Percentiles rank a stretch among this genome's conserved stretches.
Conservation (phyloP, 2,329 filamentous ascomycete genomes). For the Fusarium sp. region DNA sequence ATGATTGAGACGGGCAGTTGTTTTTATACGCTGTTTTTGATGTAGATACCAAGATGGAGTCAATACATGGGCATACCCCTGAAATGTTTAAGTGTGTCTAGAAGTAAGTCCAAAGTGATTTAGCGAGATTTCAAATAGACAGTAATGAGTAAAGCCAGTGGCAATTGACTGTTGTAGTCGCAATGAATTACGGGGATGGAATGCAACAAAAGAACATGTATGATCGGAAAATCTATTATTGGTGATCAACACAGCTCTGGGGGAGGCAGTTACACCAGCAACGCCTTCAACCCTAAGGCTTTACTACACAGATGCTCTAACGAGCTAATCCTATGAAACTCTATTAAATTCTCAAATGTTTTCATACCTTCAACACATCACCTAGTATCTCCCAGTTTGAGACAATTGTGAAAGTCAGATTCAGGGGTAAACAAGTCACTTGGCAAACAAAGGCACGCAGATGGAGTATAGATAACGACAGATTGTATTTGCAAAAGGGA, state of each 20-base stretch:
- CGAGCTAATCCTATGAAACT: background rate
- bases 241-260: background rate
- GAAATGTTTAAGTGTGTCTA: background rate
- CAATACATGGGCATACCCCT: background rate
- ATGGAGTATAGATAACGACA: conserved; percentile 29
- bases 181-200: too few species aligned
- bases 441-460: background rate
- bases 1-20: background rate
- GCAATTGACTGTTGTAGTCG: too few species aligned
- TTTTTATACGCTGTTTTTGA: background rate
- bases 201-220: background rate
- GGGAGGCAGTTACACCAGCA: background rate
- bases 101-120: background rate
- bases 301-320: background rate
- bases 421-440: background rate
- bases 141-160: too few species aligned
- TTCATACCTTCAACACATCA: background rate
- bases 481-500: conserved; percentile 22
- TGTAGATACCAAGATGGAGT: conserved; percentile 5
- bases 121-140: background rate
- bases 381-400: background rate
- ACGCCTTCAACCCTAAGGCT: background rate
- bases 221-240: background rate
- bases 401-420: background rate
- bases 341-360: too few species aligned